These are phyloP conservation scores for Coemansia biformis DNA, from an alignment of 192 early-diverging fungal species.

Conservation along the genomic window DNA sequence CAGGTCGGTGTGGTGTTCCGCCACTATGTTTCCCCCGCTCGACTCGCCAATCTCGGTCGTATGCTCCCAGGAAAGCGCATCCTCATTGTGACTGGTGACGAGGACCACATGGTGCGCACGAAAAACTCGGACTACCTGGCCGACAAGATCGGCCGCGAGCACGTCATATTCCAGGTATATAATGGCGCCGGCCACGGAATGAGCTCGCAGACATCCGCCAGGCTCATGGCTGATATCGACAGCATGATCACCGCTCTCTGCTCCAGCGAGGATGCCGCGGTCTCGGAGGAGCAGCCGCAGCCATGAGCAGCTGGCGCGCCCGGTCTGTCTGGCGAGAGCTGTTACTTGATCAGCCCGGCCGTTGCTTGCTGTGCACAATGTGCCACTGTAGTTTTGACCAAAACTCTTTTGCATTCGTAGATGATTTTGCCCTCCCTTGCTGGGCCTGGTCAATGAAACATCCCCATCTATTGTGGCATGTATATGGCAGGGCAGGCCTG, in stretches of 20 bases:
- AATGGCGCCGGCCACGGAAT: conserved; percentile 39
- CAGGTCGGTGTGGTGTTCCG: conserved; percentile 42
- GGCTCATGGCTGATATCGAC: conserved; percentile 22
- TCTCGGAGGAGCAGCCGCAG: too few relatives aligned
- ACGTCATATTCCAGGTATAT: conserved; percentile 28
- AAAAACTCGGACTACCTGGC: conserved; percentile 40
- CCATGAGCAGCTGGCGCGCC: too few relatives aligned
- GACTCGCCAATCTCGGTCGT: conserved; percentile 22
- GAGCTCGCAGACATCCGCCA: conserved; percentile 21
- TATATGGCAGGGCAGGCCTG: too few relatives aligned
- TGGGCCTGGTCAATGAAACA: too few relatives aligned
- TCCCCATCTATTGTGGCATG: too few relatives aligned
- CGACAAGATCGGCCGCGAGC: conserved; percentile 37
- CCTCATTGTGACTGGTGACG: conserved; percentile 38
- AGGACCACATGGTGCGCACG: conserved; percentile 38
- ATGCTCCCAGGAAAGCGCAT: conserved; percentile 37
- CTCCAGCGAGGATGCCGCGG: too few relatives aligned
- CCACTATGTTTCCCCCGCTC: conserved; percentile 38
- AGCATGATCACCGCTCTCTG: conserved; percentile 22
- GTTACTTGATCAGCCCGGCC: too few relatives aligned
- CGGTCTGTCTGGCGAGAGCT: too few relatives aligned
- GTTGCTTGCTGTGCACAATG: too few relatives aligned
- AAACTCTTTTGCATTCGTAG: too few relatives aligned
- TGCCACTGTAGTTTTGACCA: too few relatives aligned
- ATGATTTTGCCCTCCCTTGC: too few relatives aligned